These are phyloP conservation scores for Sequoia sempervirens DNA, from an alignment of 75 land plant species.

Conservation along the genomic window DNA sequence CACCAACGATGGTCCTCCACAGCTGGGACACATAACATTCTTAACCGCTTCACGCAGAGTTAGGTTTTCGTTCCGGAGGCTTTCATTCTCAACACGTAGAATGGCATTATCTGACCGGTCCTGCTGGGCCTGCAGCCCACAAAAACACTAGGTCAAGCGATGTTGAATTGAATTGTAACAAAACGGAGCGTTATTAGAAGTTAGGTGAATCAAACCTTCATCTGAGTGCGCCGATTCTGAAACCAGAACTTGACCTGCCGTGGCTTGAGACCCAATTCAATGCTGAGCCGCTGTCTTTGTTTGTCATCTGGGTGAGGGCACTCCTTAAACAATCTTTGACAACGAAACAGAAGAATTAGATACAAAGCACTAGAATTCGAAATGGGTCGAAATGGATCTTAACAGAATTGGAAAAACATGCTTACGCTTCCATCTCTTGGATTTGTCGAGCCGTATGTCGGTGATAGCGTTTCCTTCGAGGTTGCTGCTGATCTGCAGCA, in stretches of 20 bases:
- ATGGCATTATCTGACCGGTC: constrained; percentile 60
- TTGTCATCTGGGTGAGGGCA: too few species aligned
- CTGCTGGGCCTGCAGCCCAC: constrained; percentile 52
- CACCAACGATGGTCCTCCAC: constrained; percentile 61
- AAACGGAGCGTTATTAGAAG: neutral
- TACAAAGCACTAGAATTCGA: neutral
- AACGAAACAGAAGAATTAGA: neutral
- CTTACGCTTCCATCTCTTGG: constrained; percentile 72
- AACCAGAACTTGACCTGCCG: neutral
- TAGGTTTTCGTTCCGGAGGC: constrained; percentile 56
- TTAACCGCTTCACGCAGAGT: constrained; percentile 46
- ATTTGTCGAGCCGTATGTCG: constrained; percentile 77
- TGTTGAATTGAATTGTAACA: neutral
- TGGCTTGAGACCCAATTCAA: too few species aligned
- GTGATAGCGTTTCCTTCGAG: constrained; percentile 63
- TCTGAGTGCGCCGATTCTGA: constrained; percentile 24
- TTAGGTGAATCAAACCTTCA: constrained; percentile 28
- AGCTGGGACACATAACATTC: constrained; percentile 55
- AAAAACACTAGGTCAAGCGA: neutral
- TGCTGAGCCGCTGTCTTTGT: too few species aligned
- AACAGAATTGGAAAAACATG: neutral
- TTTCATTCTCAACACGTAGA: constrained; percentile 70
- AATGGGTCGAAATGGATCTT: neutral
- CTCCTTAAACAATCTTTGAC: constrained; percentile 3
- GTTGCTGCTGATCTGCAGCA: constrained; percentile 16